Conservation (phyloP, 495 filamentous ascomycete species). For the Talaromyces adpressus region DNA sequence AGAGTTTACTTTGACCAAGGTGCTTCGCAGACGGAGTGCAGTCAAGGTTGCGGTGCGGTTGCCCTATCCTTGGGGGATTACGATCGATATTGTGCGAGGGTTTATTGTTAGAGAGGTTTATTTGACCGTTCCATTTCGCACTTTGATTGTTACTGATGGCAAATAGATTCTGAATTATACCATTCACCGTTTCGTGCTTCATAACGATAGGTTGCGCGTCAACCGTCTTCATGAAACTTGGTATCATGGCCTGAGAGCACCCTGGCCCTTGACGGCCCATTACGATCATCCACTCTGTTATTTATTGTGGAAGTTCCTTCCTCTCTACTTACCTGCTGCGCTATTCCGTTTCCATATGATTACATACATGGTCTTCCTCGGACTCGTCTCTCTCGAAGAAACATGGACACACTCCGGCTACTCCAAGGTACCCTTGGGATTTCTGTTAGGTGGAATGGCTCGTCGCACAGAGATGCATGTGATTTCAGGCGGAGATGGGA, state of each 20-base stretch:
- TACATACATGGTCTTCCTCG: constrained; percentile 66
- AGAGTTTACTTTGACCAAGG: constrained; percentile 46
- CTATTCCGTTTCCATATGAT: constrained; percentile 67
- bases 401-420: constrained; percentile 74
- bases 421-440: constrained; percentile 58
- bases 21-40: constrained; percentile 44
- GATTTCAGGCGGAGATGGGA: constrained; percentile 51
- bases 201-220: constrained; percentile 33
- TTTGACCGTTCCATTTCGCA: neutral
- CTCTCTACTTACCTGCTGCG: constrained; percentile 63
- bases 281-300: constrained; percentile 80
- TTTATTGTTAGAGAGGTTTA: constrained; percentile 50
- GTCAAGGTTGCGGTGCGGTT: constrained; percentile 50
- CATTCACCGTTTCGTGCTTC: constrained; percentile 66
- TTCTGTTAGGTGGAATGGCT: constrained; percentile 69
- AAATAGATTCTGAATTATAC: constrained; percentile 51
- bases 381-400: constrained; percentile 67
- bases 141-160: neutral
- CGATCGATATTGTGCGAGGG: constrained; percentile 43
- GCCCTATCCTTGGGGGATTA: constrained; percentile 56
- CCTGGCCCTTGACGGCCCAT: constrained; percentile 61
- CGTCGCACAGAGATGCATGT: constrained; percentile 64
- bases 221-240: constrained; percentile 50
- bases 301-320: constrained; percentile 61
- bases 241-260: constrained; percentile 56